These are phyloP conservation scores for Neurospora crassa DNA, from an alignment of 2,329 filamentous ascomycete genomes.

Conservation along the genomic window DNA sequence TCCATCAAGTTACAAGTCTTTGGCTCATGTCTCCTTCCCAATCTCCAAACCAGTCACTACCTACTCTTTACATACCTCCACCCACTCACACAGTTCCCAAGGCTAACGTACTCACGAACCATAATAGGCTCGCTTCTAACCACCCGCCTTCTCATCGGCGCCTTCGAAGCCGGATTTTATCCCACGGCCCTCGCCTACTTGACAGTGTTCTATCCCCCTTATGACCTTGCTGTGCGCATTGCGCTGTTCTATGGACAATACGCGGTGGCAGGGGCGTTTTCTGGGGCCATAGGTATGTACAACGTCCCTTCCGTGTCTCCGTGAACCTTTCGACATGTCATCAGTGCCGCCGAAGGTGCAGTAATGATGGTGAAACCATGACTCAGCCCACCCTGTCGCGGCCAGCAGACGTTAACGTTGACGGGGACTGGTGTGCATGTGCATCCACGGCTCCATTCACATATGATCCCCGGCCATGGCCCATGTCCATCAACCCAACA, in stretches of 20 bases:
- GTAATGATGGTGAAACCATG: background rate
- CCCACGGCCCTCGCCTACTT: conserved; percentile 49
- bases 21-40: background rate
- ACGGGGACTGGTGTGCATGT: background rate
- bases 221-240: conserved; percentile 43
- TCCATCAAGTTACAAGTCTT: background rate
- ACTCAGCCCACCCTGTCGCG: background rate
- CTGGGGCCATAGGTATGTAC: conserved; percentile 34
- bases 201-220: conserved; percentile 47
- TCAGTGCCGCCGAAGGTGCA: conserved; percentile 9
- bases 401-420: background rate
- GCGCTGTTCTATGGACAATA: conserved; percentile 48
- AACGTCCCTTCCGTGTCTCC: background rate
- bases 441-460: background rate
- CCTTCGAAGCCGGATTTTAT: conserved; percentile 42
- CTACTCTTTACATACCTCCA: background rate
- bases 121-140: conserved; percentile 15
- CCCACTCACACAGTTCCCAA: background rate
- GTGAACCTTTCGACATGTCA: background rate
- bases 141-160: conserved; percentile 17
- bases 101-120: conserved; percentile 2
- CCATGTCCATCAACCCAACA: background rate
- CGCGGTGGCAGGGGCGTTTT: conserved; percentile 45
- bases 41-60: background rate
- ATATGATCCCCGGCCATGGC: background rate